Evolutionary conservation across 148 eudicot genomes (phyloP).

Genomic region (Camellia sinensis): DNA sequence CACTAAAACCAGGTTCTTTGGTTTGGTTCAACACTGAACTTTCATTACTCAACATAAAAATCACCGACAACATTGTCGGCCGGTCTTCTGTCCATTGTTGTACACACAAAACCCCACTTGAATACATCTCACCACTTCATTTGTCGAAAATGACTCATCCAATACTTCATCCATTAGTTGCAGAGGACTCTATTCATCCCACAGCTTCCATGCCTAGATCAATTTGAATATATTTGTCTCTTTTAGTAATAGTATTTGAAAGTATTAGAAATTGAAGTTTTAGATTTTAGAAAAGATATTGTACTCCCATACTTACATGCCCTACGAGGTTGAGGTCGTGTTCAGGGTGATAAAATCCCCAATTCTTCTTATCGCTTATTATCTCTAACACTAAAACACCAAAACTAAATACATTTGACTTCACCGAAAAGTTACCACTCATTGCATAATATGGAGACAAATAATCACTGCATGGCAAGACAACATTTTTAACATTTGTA

Average conservation of each 20-base stretch:
- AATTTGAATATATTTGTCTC: no score
- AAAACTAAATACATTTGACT: slow-evolving; percentile 36
- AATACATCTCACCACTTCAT: no score
- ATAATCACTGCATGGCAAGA: slow-evolving; percentile 27
- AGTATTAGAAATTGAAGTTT: background rate
- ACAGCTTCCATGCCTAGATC: slow-evolving; percentile 31
- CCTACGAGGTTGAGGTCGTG: slow-evolving; percentile 33
- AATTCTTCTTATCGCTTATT: slow-evolving; percentile 31
- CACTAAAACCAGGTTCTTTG: no score
- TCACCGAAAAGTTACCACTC: slow-evolving; percentile 30
- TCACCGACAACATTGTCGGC: slow-evolving; percentile 20
- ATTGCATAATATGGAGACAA: slow-evolving; percentile 42
- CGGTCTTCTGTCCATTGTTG: slow-evolving; percentile 19
- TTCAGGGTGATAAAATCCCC: slow-evolving; percentile 27
- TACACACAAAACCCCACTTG: background rate
- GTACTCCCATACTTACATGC: slow-evolving; percentile 22
- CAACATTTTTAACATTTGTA: background rate
- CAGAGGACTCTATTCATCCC: slow-evolving; percentile 22
- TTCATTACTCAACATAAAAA: slow-evolving; percentile 23
- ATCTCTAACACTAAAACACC: slow-evolving; percentile 36
- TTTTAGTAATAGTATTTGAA: no score
- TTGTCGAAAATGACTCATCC: no score
- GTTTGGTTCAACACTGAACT: no score
- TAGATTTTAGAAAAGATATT: background rate
- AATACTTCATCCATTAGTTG: no score